Conservation (phyloP, 1,284 basidiomycete species). For the Moesziomyces sp. region DNA sequence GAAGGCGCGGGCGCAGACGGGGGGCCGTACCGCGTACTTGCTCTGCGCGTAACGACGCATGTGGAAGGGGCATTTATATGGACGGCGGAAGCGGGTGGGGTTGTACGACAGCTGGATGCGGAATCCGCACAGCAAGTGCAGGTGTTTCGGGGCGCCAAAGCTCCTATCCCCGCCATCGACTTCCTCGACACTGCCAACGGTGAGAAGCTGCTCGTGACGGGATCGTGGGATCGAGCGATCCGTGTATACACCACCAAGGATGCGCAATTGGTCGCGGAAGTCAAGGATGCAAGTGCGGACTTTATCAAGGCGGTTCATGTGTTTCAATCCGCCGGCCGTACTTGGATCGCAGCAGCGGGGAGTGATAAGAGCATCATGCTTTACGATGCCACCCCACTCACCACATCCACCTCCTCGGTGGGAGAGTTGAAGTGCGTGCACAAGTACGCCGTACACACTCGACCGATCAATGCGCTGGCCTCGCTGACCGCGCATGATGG, state of each 20-base stretch:
- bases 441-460: constrained; percentile 30
- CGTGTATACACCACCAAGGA: constrained; percentile 13
- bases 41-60: constrained; percentile 3
- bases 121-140: constrained; percentile 28
- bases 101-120: constrained; percentile 23
- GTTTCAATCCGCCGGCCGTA: constrained; percentile 3
- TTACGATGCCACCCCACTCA: constrained; percentile 16
- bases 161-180: constrained; percentile 20
- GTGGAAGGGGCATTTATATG: constrained; percentile 4
- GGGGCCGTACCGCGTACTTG: constrained; percentile 23
- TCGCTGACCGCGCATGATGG: constrained; percentile 6
- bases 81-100: constrained; percentile 32
- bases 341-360: constrained; percentile 35
- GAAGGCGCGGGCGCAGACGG: constrained; percentile 38
- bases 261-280: neutral
- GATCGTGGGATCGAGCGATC: constrained; percentile 44
- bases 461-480: constrained; percentile 37
- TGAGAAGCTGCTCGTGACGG: constrained; percentile 23
- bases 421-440: constrained; percentile 6
- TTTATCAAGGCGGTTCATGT: constrained; percentile 47
- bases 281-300: constrained; percentile 32
- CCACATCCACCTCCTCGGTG: neutral
- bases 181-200: neutral
- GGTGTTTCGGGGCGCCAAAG: constrained; percentile 33
- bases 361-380: constrained; percentile 42